phyloP scores from a whole-genome alignment of 2,329 filamentous ascomycete species.

The Xylariomycetidae sp. region DNA sequence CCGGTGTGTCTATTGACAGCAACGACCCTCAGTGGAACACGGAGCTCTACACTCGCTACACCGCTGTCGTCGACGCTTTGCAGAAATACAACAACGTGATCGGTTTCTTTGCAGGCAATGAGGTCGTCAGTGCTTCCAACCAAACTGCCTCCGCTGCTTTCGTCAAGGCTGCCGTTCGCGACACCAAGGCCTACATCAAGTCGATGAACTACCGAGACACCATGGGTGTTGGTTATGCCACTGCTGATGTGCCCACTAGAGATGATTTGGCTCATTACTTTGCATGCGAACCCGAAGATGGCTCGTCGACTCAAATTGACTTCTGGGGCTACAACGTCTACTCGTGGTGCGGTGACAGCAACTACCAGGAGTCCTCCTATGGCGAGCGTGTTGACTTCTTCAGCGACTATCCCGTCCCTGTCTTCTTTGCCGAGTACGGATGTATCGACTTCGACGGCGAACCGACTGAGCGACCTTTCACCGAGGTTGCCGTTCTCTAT shows the following conservation, averaged over 20 bases:
- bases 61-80: conserved; percentile 74
- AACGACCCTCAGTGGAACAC: conserved; percentile 74
- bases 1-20: conserved; percentile 78
- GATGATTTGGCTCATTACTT: conserved; percentile 84
- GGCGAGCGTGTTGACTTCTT: conserved; percentile 82
- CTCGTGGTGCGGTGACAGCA: conserved; percentile 92
- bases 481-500: conserved; percentile 81
- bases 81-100: conserved; percentile 83
- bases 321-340: conserved; percentile 99
- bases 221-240: conserved; percentile 91
- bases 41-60: conserved; percentile 76
- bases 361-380: conserved; percentile 73
- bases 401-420: conserved; percentile 80
- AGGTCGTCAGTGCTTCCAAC: conserved; percentile 84
- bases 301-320: conserved; percentile 61
- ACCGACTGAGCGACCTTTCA: conserved; percentile 68
- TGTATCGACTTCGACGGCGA: conserved; percentile 67
- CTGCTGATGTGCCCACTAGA: conserved; percentile 83
- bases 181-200: conserved; percentile 93
- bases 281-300: conserved; percentile 69
- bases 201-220: conserved; percentile 63
- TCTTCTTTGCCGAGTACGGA: conserved; percentile 98
- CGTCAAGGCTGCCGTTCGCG: conserved; percentile 96
- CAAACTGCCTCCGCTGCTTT: conserved; percentile 90
- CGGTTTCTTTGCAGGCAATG: conserved; percentile 98